A percentile compares a stretch with the other conserved stretches of the same genome.
Evolutionary conservation across 2,329 filamentous ascomycete genomes (phyloP).

Genomic region (Neobulgaria alba): DNA sequence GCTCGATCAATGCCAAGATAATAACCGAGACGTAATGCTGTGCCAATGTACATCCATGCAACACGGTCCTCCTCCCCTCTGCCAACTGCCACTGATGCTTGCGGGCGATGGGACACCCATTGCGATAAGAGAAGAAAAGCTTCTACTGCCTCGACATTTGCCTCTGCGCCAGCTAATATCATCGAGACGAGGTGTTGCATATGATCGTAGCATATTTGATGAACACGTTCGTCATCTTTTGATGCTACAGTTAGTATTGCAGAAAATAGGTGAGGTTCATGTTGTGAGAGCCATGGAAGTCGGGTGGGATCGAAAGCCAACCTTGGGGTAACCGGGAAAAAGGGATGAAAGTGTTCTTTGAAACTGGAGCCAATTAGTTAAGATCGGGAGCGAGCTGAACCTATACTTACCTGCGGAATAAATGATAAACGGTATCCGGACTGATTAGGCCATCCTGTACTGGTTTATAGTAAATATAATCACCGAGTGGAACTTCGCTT

Average conservation of each 20-base stretch:
- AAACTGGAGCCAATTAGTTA: conserved; percentile 14
- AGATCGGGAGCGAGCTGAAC: background rate
- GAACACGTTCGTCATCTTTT: conserved; percentile 57
- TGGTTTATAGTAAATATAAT: conserved; percentile 22
- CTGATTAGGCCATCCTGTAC: conserved; percentile 22
- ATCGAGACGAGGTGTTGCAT: conserved; percentile 62
- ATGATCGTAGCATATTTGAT: conserved; percentile 57
- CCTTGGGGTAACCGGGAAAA: conserved; percentile 58
- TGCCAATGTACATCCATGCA: conserved; percentile 69
- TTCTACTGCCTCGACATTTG: conserved; percentile 63
- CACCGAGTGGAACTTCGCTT: conserved; percentile 10
- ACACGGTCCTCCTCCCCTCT: conserved; percentile 66
- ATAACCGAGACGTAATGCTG: conserved; percentile 61
- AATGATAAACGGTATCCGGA: conserved; percentile 20
- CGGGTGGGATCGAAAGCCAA: conserved; percentile 42
- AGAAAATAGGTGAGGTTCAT: conserved; percentile 59
- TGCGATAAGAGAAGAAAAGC: conserved; percentile 62
- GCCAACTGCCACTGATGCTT: conserved; percentile 39
- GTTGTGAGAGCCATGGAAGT: conserved; percentile 40
- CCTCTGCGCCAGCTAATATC: conserved; percentile 57
- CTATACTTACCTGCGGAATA: conserved; percentile 21
- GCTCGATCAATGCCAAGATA: conserved; percentile 62
- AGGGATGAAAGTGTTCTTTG: conserved; percentile 49
- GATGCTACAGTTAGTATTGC: conserved; percentile 63
- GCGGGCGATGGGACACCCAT: conserved; percentile 42